Base-by-base conservation (phyloP, 164 flowering plant species). In the Dillenia suffruticosa region DNA sequence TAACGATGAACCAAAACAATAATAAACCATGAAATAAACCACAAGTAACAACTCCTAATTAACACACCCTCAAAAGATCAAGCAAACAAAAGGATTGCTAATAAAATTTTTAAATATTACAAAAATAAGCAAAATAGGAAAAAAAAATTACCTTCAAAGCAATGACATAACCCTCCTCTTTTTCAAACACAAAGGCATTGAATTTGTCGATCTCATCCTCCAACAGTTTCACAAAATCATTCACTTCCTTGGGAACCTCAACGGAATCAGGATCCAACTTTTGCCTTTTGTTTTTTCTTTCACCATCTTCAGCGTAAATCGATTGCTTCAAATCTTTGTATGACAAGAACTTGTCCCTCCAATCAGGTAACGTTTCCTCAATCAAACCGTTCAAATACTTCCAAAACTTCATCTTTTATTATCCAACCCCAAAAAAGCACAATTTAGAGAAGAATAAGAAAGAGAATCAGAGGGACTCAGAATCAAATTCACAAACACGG, bases 261-360 rank as follows among this genome's bases (percentile, higher is more conserved):
- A 22, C 63, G 48, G 10, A 46, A 9, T 51, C 50, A 3, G 40
- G 43, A 14, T 66, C 70, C 17, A 26, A 76, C 3, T 47, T 24
- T 1, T 61, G 66, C 53, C 58, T 12, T 57, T 74, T 67, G 19
- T 14, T 5, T 12, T 12, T 47, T 9, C 46, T 43, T 10, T 55
- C 53, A 3, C 50, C 69, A 12, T 64, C 66, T 2, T 70, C 60
- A 12, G 81, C 80, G 13, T 63, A 56, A 44, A 76, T 78, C 48
- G 67, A 65, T 64, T 80, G 80, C 79, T 80, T 82, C 63, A 82
- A 61, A 56, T 74, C 76, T 65, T 82, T 82, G 67, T 82, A 80
- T 5, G 84, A 78, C 59, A 82, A 50, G 51, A 82, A 82, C 68
- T 80, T 72, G 76, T 82, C 84, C 32, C 76, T 64, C 86, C 86